Evolutionary conservation across 805 yeast genomes (phyloP).

Genomic region (Candida tibetensis): DNA sequence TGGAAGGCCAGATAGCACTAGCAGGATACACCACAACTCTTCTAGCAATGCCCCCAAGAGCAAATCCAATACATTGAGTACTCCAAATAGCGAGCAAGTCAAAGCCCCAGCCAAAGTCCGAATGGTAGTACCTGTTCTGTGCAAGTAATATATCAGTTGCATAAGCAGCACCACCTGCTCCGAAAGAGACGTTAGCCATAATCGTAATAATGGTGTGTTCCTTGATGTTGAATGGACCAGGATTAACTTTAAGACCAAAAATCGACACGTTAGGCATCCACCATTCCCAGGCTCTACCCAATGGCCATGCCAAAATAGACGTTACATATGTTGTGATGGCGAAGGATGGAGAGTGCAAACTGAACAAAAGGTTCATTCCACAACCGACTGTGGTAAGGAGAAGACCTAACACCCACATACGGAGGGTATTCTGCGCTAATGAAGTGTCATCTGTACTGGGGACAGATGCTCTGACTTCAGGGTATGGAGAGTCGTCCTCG

Average conservation of each 20-base stretch:
- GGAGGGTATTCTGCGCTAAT: conserved; percentile 49
- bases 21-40: conserved; percentile 61
- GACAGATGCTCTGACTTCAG: conserved; percentile 65
- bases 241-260: conserved; percentile 44
- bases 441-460: conserved; percentile 51
- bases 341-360: conserved; percentile 54
- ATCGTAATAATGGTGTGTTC: conserved; percentile 58
- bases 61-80: conserved; percentile 65
- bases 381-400: conserved; percentile 54
- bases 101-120: conserved; percentile 51
- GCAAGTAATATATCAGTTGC: conserved; percentile 57
- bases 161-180: conserved; percentile 46
- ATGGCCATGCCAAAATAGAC: conserved; percentile 58
- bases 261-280: conserved; percentile 34
- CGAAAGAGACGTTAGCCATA: conserved; percentile 46
- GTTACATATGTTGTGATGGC: conserved; percentile 51
- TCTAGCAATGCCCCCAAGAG: conserved; percentile 62
- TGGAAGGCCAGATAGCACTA: conserved; percentile 69
- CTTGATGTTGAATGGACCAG: conserved; percentile 60
- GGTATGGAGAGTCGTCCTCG: conserved; percentile 53
- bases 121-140: conserved; percentile 46
- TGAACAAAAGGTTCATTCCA: conserved; percentile 58
- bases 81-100: conserved; percentile 50
- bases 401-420: conserved; percentile 53
- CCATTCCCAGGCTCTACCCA: conserved; percentile 51